Evolutionary conservation across 2,329 filamentous ascomycete species (phyloP).

Genomic region (Mollisiaceae sp.): DNA sequence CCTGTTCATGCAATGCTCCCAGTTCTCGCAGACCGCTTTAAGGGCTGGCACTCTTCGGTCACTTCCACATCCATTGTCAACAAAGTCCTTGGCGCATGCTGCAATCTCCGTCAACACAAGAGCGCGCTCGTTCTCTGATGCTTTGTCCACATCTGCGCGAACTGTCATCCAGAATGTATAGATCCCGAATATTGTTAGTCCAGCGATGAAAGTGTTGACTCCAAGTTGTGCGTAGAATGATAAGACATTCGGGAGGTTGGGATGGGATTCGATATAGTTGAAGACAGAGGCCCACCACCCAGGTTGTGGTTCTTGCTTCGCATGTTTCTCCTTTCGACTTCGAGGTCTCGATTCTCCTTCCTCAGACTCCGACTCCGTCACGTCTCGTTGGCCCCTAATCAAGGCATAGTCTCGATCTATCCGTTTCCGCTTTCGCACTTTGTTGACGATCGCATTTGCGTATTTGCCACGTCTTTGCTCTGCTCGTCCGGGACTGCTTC

Average conservation of each 20-base stretch:
- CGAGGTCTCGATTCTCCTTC: constrained; percentile 44
- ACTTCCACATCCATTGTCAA: constrained; percentile 74
- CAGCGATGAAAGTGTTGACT: constrained; percentile 54
- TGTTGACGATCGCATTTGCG: constrained; percentile 54
- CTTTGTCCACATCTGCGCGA: constrained; percentile 47
- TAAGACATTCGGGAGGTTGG: constrained; percentile 67
- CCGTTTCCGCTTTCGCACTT: constrained; percentile 53
- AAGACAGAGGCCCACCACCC: constrained; percentile 58
- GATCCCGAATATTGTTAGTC: constrained; percentile 47
- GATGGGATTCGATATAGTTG: constrained; percentile 66
- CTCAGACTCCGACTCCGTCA: constrained; percentile 44
- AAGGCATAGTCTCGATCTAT: constrained; percentile 50
- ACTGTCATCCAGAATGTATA: constrained; percentile 41
- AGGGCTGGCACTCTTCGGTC: constrained; percentile 74
- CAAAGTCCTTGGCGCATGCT: constrained; percentile 79
- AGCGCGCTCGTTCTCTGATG: constrained; percentile 64
- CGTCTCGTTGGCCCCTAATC: constrained; percentile 41
- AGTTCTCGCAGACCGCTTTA: constrained; percentile 73
- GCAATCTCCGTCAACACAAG: constrained; percentile 76
- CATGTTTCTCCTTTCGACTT: constrained; percentile 46
- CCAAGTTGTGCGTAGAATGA: constrained; percentile 69
- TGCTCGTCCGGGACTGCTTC: constrained; percentile 62
- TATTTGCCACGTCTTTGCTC: constrained; percentile 62
- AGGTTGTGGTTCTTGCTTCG: constrained; percentile 30
- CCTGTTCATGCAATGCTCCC: constrained; percentile 86